A percentile compares a stretch with the other conserved stretches of the same genome.
Conservation (phyloP, 805 yeast genomes). For the Scheffersomyces coipomensis region DNA sequence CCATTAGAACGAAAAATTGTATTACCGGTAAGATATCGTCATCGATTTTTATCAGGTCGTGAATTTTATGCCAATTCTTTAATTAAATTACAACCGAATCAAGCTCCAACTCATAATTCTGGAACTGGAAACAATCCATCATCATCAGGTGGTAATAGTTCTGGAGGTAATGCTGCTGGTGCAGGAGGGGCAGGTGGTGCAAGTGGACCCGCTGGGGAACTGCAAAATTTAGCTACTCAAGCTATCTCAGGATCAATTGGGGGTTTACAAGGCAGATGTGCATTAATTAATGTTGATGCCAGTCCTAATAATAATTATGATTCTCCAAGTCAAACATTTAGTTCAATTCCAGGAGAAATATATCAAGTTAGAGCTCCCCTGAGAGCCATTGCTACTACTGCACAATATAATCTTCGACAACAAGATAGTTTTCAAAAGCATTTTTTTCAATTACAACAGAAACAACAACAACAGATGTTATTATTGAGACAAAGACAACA, state of each 20-base stretch:
- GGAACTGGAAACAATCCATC: no score
- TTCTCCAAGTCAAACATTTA: slow-evolving; percentile 39
- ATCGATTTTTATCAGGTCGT: slow-evolving; percentile 78
- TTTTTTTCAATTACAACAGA: slow-evolving; percentile 38
- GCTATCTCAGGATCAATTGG: slow-evolving; percentile 58
- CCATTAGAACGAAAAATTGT: slow-evolving; percentile 79
- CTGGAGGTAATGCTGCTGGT: slow-evolving; percentile 1
- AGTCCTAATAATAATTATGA: slow-evolving; percentile 16
- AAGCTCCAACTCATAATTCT: slow-evolving; percentile 5
- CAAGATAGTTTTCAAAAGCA: slow-evolving; percentile 46
- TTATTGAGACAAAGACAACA: slow-evolving; percentile 37
- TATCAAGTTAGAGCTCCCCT: slow-evolving; percentile 47
- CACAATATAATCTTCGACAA: slow-evolving; percentile 41
- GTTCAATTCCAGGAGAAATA: slow-evolving; percentile 60
- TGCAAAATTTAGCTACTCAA: slow-evolving; percentile 43
- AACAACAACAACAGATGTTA: slow-evolving; percentile 34
- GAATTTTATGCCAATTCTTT: slow-evolving; percentile 92
- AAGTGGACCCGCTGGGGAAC: slow-evolving; percentile 20
- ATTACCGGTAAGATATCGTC: slow-evolving; percentile 68
- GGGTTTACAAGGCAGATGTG: slow-evolving; percentile 77
- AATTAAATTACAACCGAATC: slow-evolving; percentile 21
- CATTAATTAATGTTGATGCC: slow-evolving; percentile 66
- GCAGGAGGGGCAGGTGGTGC: slow-evolving; percentile 4
- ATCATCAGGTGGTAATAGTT: slow-evolving; percentile 6
- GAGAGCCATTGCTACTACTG: slow-evolving; percentile 41